A percentile compares a stretch with the other conserved stretches of the same genome.
Evolutionary conservation across 495 filamentous ascomycete genomes (phyloP).

Genomic region (Parachaetomium inaequale): DNA sequence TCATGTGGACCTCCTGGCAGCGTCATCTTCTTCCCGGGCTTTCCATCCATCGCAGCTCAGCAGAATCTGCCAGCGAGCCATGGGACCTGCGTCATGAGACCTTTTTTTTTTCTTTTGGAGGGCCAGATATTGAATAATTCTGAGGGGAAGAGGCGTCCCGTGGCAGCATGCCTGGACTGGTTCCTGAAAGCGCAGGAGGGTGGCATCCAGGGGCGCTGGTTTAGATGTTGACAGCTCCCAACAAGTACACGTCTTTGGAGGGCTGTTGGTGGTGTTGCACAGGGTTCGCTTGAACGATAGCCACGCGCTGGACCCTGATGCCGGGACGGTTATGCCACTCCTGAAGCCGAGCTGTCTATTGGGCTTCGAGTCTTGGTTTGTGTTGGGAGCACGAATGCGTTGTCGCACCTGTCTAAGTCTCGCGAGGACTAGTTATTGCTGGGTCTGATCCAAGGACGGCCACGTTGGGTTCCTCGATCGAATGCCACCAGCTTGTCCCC

Average conservation of each 20-base stretch:
- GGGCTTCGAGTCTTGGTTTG: not conserved
- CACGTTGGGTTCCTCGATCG: too few species aligned
- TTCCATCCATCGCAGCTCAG: slow-evolving; percentile 13
- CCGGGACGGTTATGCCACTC: not conserved
- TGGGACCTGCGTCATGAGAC: slow-evolving; percentile 12
- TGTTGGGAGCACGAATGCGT: not conserved
- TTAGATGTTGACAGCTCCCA: not conserved
- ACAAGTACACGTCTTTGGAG: not conserved
- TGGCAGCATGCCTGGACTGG: not conserved
- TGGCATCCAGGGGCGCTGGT: not conserved
- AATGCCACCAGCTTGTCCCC: not conserved
- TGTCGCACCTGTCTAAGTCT: too few species aligned
- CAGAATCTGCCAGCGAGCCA: slow-evolving; percentile 10
- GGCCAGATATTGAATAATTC: too few species aligned
- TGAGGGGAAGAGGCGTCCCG: not conserved
- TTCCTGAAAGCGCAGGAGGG: not conserved
- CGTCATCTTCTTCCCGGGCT: slow-evolving; percentile 28
- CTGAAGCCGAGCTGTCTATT: not conserved
- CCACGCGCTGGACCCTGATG: not conserved
- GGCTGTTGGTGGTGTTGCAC: not conserved
- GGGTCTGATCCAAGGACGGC: not conserved
- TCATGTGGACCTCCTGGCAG: slow-evolving; percentile 12
- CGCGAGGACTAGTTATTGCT: not conserved
- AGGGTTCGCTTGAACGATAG: not conserved
- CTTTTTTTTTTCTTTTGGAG: not conserved